A percentile compares a stretch with the other conserved stretches of the same genome.
phyloP scores from a whole-genome alignment of 2,329 filamentous ascomycete species.

The Paecilomyces dactylethromorphus region DNA sequence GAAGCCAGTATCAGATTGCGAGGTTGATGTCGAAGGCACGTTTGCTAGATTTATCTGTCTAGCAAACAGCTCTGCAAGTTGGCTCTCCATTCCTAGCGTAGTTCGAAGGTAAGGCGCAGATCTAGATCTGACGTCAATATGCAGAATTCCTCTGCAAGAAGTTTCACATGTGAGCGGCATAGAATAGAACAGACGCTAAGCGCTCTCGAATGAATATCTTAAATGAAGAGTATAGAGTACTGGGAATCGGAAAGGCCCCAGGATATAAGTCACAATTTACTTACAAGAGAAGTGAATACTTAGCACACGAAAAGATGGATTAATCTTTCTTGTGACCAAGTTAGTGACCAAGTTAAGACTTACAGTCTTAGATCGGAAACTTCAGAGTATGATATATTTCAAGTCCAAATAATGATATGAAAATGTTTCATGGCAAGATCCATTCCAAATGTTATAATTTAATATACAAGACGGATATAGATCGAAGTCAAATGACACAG shows the following conservation, averaged over 20 bases:
- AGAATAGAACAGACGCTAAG: not conserved
- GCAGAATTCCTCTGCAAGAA: not conserved
- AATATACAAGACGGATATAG: conserved; percentile 1
- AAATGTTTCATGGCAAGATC: not conserved
- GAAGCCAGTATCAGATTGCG: conserved; percentile 1
- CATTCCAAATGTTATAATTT: not conserved
- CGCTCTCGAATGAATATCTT: not conserved
- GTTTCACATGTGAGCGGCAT: not conserved
- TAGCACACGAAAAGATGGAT: not conserved
- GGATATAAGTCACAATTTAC: not conserved
- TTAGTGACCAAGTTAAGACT: not conserved
- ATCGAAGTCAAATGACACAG: not conserved
- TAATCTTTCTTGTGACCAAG: not conserved
- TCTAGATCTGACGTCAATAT: not conserved
- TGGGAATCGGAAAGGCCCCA: not conserved
- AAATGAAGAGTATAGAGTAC: not conserved
- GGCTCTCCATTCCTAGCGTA: conserved; percentile 57
- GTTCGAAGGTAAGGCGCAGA: not conserved
- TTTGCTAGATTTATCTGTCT: conserved; percentile 57
- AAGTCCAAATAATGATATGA: too few species aligned
- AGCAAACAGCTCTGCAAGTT: conserved; percentile 73
- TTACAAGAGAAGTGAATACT: not conserved
- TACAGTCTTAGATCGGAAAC: too few species aligned
- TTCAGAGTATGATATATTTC: too few species aligned
- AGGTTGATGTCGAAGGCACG: not conserved